Base-by-base conservation (phyloP, 2,329 filamentous ascomycete species). In the Didymellaceae sp. region DNA sequence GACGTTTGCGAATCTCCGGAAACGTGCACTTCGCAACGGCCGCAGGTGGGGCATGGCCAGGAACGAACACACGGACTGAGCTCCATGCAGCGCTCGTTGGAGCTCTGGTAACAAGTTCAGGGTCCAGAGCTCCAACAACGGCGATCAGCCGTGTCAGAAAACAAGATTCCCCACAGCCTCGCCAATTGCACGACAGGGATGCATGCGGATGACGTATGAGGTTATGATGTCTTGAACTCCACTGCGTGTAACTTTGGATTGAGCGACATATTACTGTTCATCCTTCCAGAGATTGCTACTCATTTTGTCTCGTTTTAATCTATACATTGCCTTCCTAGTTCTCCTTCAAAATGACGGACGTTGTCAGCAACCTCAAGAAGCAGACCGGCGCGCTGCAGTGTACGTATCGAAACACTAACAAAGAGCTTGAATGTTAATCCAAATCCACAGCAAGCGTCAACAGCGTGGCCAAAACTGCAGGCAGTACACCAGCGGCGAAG, bases 351-450 rank as follows among this genome's bases (percentile, higher is more conserved):
- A 72, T 72, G 69, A 65, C 67, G 13, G 48, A 52, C 14, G 61
- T 62, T n/a, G 49, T 75, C 18, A 67, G 73, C 24, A 63, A 74
- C 9, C 58, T 76, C 38, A 76, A 76, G 63, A 66, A 75, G 59
- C 74, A 76, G 57, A 74, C 74, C 47, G 68, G 66, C 52, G 70
- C 68, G 16, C 66, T 77, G 26, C 68, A 76, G 65, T 67, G 75
- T 76, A 61, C 49, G 71, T 56, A 33, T 11, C 11, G n/a, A 2
- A 32, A 4, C 2, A 6, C 4, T 10, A 32, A 3, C 14, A n/a
- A 11, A n/a, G 1, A 10, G 17, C n/a, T 1, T 16, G 4, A 16
- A 13, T 5, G 13, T 51, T 59, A 26, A 61, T 25, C 20, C 11
- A 7, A 20, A 22, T 21, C 6, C 39, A 2, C 31, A 74, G 69